Conservation (phyloP, 495 filamentous ascomycete genomes). For the Penicillium steckii region DNA sequence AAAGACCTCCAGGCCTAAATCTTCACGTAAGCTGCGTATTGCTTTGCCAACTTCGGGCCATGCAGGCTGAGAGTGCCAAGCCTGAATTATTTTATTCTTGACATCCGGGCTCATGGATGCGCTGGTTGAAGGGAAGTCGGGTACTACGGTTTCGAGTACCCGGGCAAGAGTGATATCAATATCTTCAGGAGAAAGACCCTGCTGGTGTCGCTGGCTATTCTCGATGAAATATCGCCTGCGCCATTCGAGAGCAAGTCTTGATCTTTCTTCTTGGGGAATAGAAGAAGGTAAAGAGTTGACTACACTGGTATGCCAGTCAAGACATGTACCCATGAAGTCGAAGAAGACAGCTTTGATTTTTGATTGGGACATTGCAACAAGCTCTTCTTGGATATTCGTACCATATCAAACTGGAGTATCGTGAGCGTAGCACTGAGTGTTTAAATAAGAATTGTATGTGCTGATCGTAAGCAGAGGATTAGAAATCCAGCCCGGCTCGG, state of each 20-base stretch:
- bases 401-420: too few relatives aligned
- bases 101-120: conserved; percentile 22
- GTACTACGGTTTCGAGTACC: conserved; percentile 30
- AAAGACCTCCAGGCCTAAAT: conserved; percentile 32
- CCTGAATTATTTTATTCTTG: conserved; percentile 19
- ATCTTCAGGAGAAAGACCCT: conserved; percentile 40
- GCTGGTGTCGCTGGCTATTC: conserved; percentile 34
- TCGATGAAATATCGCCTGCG: conserved; percentile 46
- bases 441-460: not conserved
- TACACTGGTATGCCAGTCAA: conserved; percentile 40
- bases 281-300: conserved; percentile 18
- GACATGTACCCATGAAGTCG: conserved; percentile 46
- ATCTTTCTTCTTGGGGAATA: conserved; percentile 18
- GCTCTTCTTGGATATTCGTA: too few relatives aligned
- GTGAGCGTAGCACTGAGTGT: too few relatives aligned
- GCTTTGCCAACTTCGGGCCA: conserved; percentile 47
- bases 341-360: conserved; percentile 40
- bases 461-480: not conserved
- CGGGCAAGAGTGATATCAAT: conserved; percentile 47
- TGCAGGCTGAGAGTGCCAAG: conserved; percentile 46
- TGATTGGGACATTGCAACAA: not conserved
- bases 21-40: conserved; percentile 23
- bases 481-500: not conserved
- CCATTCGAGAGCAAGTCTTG: conserved; percentile 47
- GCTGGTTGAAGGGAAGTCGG: conserved; percentile 23